Conservation (phyloP, 352 stramenopile species). For the Halophytophthora batemanensis region DNA sequence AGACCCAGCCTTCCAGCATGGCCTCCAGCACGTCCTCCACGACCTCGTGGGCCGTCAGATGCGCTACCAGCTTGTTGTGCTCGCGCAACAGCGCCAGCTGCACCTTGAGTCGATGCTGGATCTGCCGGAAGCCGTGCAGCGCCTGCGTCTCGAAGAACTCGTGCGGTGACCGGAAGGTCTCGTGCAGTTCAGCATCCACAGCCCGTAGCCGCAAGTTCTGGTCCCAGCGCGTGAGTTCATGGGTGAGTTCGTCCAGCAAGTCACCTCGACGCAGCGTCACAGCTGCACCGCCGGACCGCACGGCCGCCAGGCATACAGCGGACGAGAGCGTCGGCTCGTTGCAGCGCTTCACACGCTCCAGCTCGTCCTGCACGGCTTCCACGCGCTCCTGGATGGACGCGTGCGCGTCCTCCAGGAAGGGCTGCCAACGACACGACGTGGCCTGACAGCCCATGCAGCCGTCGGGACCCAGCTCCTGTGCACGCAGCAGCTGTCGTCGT, state of each 20-base stretch:
- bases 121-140: conserved; percentile 89
- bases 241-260: conserved; percentile 70
- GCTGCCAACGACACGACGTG: conserved; percentile 64
- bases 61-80: conserved; percentile 83
- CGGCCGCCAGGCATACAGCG: conserved; percentile 50
- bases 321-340: conserved; percentile 48
- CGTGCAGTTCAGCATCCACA: conserved; percentile 93
- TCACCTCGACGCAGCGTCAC: conserved; percentile 63
- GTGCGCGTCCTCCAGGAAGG: conserved; percentile 55
- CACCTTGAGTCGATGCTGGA: conserved; percentile 78
- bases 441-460: conserved; percentile 83
- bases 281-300: conserved; percentile 48
- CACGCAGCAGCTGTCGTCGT: conserved; percentile 52
- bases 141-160: conserved; percentile 87
- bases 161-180: conserved; percentile 76
- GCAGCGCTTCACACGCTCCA: conserved; percentile 68
- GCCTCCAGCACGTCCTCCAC: conserved; percentile 93
- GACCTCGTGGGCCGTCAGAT: conserved; percentile 84
- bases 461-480: conserved; percentile 63
- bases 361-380: conserved; percentile 56
- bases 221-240: conserved; percentile 66
- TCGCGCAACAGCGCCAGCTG: conserved; percentile 82
- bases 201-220: conserved; percentile 63
- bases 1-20: conserved; percentile 96
- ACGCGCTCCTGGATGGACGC: conserved; percentile 55